Evolutionary conservation across 176 grass and related monocot species (phyloP).

Genomic region (Avena eriantha): DNA sequence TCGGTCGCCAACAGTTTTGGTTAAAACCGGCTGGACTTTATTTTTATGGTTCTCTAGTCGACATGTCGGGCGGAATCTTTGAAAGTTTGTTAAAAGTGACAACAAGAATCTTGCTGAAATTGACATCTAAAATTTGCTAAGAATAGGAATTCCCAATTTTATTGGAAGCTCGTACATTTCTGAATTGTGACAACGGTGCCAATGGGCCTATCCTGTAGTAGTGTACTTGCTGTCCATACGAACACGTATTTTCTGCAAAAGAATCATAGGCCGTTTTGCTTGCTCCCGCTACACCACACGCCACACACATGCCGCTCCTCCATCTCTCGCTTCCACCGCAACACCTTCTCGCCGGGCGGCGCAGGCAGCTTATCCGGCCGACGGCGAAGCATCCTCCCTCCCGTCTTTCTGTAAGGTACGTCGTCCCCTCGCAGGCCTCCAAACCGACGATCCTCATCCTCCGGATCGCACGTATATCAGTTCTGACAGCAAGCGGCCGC

Average conservation of each 20-base stretch:
- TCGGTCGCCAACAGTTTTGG: too few species aligned
- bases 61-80: background rate
- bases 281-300: slow-evolving; percentile 32
- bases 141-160: background rate
- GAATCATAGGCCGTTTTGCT: background rate
- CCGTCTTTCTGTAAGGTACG: slow-evolving; percentile 17
- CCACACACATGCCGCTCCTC: slow-evolving; percentile 43
- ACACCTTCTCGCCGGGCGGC: slow-evolving; percentile 28
- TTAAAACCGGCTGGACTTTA: too few species aligned
- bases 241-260: slow-evolving; percentile 18
- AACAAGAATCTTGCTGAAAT: background rate
- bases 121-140: background rate
- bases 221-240: background rate
- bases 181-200: background rate
- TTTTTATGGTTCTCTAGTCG: background rate
- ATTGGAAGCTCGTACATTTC: background rate
- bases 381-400: background rate
- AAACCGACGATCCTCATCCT: too few species aligned
- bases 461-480: background rate
- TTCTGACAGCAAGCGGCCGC: too few species aligned
- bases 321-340: slow-evolving; percentile 40
- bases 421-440: too few species aligned
- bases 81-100: background rate
- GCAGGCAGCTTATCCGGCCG: background rate
- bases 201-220: background rate